Evolutionary conservation across 768 basidiomycete genomes (phyloP), one percentile per base, ranked within the genome.

Genomic region (Tubosaeta sp.): DNA sequence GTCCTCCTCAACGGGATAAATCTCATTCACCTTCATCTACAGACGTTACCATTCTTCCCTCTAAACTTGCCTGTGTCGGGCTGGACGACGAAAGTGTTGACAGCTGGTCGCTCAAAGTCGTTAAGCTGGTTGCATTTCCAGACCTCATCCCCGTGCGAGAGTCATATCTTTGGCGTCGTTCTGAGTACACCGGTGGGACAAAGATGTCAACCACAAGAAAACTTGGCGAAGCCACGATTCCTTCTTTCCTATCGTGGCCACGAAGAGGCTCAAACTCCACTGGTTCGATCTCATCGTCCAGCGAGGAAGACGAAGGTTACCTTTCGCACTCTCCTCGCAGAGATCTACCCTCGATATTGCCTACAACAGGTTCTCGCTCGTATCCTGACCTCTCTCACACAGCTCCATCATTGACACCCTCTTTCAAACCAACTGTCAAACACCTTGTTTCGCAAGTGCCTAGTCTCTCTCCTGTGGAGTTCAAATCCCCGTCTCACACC

Each of bases 51-150:
- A 67, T 88, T 11, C 75, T 90, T 5, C 67, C 77, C n/a, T 79
- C 86, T 27, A 86, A 87, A 59, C 76, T 90, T 29, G 80, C 85
- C 9, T 90, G 86, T 59, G 85, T 90, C 30, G 88, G 88, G 2
- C 72, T 90, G 24, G 80, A 81, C 35, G 82, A 86, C 59, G 83
- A 84, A 54, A 72, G 74, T 42, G 78, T 82, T 30, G 83, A 87
- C 51, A 76, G 79, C 44, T 90, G 88, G 88, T 78, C 79, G 21
- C 75, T 85, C 54, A 90, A 90, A 71, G 78, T 90, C 38, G 73
- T 90, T 53, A 87, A 88, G 68, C 75, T 89, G 13, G 75, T 90
- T 34, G 86, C 87, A 6, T 89, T 81, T 64, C 85, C 86, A 0
- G 86, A 88, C 53, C 75, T 89, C 47, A 82, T 86, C 27, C 73